Base-by-base conservation (phyloP, 768 basidiomycete species). In the Panus rudis region DNA sequence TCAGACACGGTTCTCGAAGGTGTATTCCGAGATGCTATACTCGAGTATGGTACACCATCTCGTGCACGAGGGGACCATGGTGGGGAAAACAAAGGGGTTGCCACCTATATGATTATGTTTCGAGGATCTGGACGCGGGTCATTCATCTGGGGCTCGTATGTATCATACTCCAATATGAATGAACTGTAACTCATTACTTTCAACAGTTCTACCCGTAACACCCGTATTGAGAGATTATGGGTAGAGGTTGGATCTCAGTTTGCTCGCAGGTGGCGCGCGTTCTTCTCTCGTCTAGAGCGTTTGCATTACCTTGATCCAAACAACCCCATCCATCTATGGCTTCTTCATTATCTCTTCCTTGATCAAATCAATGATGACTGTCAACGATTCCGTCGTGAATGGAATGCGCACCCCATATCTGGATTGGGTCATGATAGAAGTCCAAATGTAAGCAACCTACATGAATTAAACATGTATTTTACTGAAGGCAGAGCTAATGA, bases 381-480 rank as follows among this genome's bases (percentile, higher is more conserved):
- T 1, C 6, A 11, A 3, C 21, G 37, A 14, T 57, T 72, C 44
- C 49, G 52, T 11, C 1, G 45, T 2, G 50, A 64, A 4, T 73
- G 71, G 70, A 75, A 73, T 42, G 26, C 52, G 4, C 65, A 72
- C 39, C 59, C 64, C 0, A 52, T 72, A 10, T 61, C 54, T 4
- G 60, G 54, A 2, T 26, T 26, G 4, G 24, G 20, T 19, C 52
- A 59, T 21, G 49, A 64, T 42, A 35, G 44, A 39, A 57, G 50
- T 20, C 56, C 56, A 14, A 39, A 43, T 6, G 56, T 56, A 38
- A 6, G 52, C 30, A 8, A 6, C 16, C 10, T 17, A 10, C 17
- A 6, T 17, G n/a, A 17, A 33, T 19, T 8, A n/a, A 22, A 14
- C 2, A 5, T 39, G 25, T 19, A 24, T 17, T 10, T 2, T 17